Evolutionary conservation across 2,329 filamentous ascomycete species (phyloP).

Genomic region (Talaromyces atroroseus): DNA sequence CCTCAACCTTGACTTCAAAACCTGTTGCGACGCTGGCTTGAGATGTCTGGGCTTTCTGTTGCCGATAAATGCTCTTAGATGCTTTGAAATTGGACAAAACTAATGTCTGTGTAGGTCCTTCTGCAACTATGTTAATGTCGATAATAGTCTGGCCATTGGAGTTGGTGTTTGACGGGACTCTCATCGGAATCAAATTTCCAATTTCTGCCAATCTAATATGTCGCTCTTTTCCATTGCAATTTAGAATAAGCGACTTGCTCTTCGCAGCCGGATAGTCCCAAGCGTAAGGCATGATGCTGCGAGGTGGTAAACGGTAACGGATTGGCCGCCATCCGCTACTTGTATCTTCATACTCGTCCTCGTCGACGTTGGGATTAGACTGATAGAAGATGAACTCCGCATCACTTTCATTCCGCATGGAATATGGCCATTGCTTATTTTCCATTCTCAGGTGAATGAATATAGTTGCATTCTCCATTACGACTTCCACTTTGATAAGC

Average conservation of each 20-base stretch:
- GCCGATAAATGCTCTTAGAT: constrained; percentile 85
- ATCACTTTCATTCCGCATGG: constrained; percentile 97
- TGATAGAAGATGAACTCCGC: constrained; percentile 96
- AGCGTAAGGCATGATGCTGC: constrained; percentile 98
- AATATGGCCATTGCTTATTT: constrained; percentile 95
- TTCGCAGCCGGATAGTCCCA: constrained; percentile 99
- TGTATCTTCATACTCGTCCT: constrained; percentile 68
- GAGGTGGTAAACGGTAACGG: constrained; percentile 80
- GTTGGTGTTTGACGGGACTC: constrained; percentile 63
- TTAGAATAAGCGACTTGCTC: constrained; percentile 85
- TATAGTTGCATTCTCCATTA: constrained; percentile 89
- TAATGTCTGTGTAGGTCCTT: constrained; percentile 90
- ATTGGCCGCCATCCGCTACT: constrained; percentile 86
- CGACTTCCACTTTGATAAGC: constrained; percentile 77
- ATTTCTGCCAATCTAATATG: constrained; percentile 96
- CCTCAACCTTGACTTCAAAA: constrained; percentile 91
- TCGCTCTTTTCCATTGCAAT: constrained; percentile 70
- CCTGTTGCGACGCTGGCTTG: constrained; percentile 59
- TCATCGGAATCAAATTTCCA: constrained; percentile 91
- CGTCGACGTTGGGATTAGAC: constrained; percentile 84
- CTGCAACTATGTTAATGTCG: constrained; percentile 91
- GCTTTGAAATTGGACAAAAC: constrained; percentile 90
- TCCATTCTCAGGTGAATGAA: constrained; percentile 89
- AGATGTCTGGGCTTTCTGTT: constrained; percentile 51
- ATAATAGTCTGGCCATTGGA: constrained; percentile 73